Conservation (phyloP, 2,329 filamentous ascomycete species). For the Ophiostoma novo-ulmi region DNA sequence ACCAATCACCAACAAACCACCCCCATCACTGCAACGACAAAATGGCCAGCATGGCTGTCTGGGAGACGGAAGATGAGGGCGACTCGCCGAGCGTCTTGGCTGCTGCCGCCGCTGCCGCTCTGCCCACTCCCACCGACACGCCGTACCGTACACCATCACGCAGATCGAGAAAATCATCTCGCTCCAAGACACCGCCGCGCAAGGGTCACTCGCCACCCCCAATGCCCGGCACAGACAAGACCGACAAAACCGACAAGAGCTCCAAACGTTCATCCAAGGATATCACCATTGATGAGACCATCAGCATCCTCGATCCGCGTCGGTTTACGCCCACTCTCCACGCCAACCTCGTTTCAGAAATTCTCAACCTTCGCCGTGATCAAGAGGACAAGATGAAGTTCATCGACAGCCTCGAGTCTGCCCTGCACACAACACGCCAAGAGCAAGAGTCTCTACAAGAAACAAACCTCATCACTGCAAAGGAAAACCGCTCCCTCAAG, state of each 20-base stretch:
- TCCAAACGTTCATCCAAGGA: slow-evolving; percentile 54
- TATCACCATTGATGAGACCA: slow-evolving; percentile 59
- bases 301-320: slow-evolving; percentile 76
- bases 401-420: slow-evolving; percentile 78
- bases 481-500: slow-evolving; percentile 75
- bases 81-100: slow-evolving; percentile 50
- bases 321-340: slow-evolving; percentile 93
- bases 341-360: slow-evolving; percentile 91
- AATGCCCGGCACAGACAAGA: slow-evolving; percentile 40
- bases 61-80: slow-evolving; percentile 61
- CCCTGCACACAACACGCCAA: slow-evolving; percentile 62
- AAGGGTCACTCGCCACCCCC: slow-evolving; percentile 56
- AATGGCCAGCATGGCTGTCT: slow-evolving; percentile 46
- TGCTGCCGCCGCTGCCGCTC: slow-evolving; percentile 38
- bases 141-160: slow-evolving; percentile 69
- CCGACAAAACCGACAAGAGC: slow-evolving; percentile 42
- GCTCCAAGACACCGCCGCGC: slow-evolving; percentile 60
- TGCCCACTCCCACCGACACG: slow-evolving; percentile 67
- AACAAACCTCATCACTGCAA: slow-evolving; percentile 57
- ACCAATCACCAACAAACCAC: background rate
- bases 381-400: slow-evolving; percentile 83
- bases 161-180: slow-evolving; percentile 55
- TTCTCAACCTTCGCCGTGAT: slow-evolving; percentile 77
- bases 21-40: background rate
- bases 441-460: slow-evolving; percentile 69